A percentile compares a stretch with the other conserved stretches of the same genome.
Evolutionary conservation across 345 rosid genomes (phyloP).

Genomic region (Trapa bicornis): DNA sequence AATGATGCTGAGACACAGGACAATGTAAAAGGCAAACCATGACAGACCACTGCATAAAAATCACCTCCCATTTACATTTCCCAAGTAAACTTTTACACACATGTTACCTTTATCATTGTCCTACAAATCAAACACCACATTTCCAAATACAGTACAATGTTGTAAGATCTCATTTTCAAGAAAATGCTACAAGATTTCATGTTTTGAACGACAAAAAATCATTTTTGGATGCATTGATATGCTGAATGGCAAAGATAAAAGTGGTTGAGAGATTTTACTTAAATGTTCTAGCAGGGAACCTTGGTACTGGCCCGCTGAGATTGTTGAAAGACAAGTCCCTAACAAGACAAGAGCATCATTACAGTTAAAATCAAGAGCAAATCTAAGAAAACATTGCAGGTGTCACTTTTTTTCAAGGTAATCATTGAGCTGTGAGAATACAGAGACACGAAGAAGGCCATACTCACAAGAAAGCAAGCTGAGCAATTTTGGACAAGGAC

Average conservation of each 20-base stretch:
- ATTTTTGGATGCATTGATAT: neutral
- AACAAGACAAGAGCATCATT: slow-evolving; percentile 14
- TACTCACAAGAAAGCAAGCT: slow-evolving; percentile 82
- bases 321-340: slow-evolving; percentile 95
- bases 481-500: slow-evolving; percentile 56
- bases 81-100: neutral
- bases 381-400: slow-evolving; percentile 3
- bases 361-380: slow-evolving; percentile 7
- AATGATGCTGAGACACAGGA: slow-evolving; percentile 40
- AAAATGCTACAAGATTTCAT: neutral
- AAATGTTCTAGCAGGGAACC: slow-evolving; percentile 65
- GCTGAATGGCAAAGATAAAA: slow-evolving; percentile 3
- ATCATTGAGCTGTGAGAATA: slow-evolving; percentile 2
- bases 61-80: neutral
- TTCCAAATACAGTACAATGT: neutral
- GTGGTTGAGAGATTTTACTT: slow-evolving; percentile 29
- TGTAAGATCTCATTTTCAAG: neutral
- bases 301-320: slow-evolving; percentile 79
- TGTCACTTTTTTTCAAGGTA: slow-evolving; percentile 16
- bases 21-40: slow-evolving; percentile 1
- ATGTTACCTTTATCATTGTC: neutral
- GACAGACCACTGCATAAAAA: neutral
- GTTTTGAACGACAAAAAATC: neutral
- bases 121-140: neutral
- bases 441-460: slow-evolving; percentile 11